phyloP scores from a whole-genome alignment of 768 basidiomycete species.

The Atractiella rhizophila region DNA sequence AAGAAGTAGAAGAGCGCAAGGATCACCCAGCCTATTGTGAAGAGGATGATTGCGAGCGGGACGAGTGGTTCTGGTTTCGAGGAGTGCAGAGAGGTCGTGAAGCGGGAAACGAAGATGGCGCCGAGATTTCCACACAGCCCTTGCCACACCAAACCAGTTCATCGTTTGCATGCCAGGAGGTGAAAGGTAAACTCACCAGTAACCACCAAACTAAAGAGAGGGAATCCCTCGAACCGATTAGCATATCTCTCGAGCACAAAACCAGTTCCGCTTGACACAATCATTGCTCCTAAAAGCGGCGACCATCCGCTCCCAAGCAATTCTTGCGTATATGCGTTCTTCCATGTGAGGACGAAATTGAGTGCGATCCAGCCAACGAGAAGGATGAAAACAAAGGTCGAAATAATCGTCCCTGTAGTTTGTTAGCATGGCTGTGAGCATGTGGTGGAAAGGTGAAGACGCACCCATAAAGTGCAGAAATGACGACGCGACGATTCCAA shows the following conservation, averaged over 20 bases:
- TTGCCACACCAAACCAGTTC: conserved; percentile 16
- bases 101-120: conserved; percentile 65
- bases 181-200: conserved; percentile 32
- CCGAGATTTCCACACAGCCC: conserved; percentile 74
- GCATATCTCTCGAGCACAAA: conserved; percentile 79
- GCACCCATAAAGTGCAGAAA: conserved; percentile 13
- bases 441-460: neutral
- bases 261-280: conserved; percentile 44
- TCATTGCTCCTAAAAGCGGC: conserved; percentile 72
- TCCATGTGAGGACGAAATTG: conserved; percentile 34
- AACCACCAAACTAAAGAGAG: conserved; percentile 61
- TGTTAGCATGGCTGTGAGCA: conserved; percentile 4
- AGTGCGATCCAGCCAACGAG: conserved; percentile 30
- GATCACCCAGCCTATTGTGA: conserved; percentile 52
- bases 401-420: conserved; percentile 23
- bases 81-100: conserved; percentile 67
- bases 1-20: conserved; percentile 46
- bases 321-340: conserved; percentile 42
- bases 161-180: neutral
- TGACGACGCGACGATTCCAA: conserved; percentile 32
- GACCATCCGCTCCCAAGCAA: conserved; percentile 67
- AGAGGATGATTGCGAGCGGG: conserved; percentile 29
- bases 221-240: conserved; percentile 61
- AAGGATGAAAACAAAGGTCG: conserved; percentile 33
- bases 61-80: conserved; percentile 18